Base-by-base conservation (phyloP, 257 asterid species). In the Rehmannia glutinosa region DNA sequence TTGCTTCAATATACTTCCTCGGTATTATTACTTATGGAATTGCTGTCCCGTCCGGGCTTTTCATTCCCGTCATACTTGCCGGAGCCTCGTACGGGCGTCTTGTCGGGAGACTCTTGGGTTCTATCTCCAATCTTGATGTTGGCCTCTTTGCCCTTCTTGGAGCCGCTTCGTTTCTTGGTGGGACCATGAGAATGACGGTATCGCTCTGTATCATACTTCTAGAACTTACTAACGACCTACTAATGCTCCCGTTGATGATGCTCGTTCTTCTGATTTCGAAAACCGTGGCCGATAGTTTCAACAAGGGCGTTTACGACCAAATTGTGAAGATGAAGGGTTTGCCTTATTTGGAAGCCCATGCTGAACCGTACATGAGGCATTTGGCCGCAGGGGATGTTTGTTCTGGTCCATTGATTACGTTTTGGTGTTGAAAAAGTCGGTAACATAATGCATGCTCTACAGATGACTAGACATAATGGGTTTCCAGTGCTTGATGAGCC, bases 141-240 rank as follows among this genome's bases (percentile, higher is more conserved):
- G 97, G 99, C 35, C 85, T 84, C 39, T 93, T 90, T 71, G 90
- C 88, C 30, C 83, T 93, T 43, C 94, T 93, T 47, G 99, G 99
- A 15, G 96, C 99, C 20, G 99, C 97, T 65, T 90, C 99, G 6
- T 93, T 93, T 78, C 96, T 93, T 13, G 99, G 99, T 43, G 99
- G 99, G 43, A 93, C 99, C 11, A 93, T 93, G 99, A 86, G 99
- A 70, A 93, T 93, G 99, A 93, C 99, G 0, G 99, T 93, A 3
- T 93, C 99, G 1, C 90, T 93, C 0, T 93, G 99, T 51, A 95
- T 93, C 74, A 93, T 93, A 62, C 86, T 93, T 46, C 86, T 93
- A 12, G 99, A 93, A 72, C 91, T 93, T 38, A 93, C 99, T n/a
- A 80, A 93, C 49, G 75, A 86, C 72, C 84, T 93, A 20, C 65